Percentiles rank a stretch among this genome's conserved stretches.
Conservation (phyloP, 108 stramenopile species). For the Mayamaea pseudoterrestris region DNA sequence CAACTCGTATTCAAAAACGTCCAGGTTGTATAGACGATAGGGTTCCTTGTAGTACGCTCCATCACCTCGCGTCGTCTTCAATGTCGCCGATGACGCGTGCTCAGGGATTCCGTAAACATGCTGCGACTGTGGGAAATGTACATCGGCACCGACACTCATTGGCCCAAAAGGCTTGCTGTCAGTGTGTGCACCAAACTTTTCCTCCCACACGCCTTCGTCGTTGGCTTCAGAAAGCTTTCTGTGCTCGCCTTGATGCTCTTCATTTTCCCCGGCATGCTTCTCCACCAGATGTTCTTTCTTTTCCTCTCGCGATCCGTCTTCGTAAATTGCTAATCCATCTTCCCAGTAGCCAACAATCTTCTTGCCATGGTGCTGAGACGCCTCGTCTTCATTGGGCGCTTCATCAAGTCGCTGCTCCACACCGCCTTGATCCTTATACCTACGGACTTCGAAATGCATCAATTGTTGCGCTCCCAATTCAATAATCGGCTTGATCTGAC, state of each 20-base stretch:
- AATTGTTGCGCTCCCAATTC: constrained; percentile 42
- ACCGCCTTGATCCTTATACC: constrained; percentile 21
- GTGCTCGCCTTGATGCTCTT: constrained; percentile 38
- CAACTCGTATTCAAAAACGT: constrained; percentile 99
- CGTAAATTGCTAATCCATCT: constrained; percentile 85
- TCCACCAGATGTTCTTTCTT: constrained; percentile 25
- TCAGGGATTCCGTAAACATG: constrained; percentile 95
- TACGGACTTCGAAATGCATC: constrained; percentile 86
- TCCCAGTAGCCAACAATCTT: constrained; percentile 89
- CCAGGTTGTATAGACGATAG: constrained; percentile 97
- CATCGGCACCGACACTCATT: constrained; percentile 91
- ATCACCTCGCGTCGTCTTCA: constrained; percentile 71
- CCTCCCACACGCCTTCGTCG: constrained; percentile 84
- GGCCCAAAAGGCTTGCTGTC: constrained; percentile 90
- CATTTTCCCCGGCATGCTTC: constrained; percentile 19
- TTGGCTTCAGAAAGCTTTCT: constrained; percentile 52
- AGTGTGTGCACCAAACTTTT: constrained; percentile 79
- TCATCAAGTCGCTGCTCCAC: constrained; percentile 20
- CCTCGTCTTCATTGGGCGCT: constrained; percentile 15
- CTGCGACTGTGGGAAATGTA: constrained; percentile 68
- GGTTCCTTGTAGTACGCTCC: constrained; percentile 84
- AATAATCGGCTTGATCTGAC: constrained; percentile 59
- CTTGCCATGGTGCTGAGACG: constrained; percentile 27
- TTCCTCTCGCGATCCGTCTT: constrained; percentile 79
- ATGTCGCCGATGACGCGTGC: constrained; percentile 83